phyloP scores from a whole-genome alignment of 2,329 filamentous ascomycete genomes.

The Hypomyces rosellus region DNA sequence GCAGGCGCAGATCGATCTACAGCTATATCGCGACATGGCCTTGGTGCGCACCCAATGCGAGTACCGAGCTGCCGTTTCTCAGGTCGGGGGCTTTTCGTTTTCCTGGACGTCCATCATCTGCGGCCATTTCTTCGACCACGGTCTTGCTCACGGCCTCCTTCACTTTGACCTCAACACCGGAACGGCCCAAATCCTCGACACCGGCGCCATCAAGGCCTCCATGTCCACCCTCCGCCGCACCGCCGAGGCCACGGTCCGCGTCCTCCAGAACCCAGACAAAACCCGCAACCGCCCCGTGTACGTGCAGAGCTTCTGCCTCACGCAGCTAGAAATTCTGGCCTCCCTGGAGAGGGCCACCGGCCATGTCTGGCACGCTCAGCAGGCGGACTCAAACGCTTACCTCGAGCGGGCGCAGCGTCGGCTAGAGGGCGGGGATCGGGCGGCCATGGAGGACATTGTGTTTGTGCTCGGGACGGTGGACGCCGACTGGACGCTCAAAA shows the following conservation, averaged over 20 bases:
- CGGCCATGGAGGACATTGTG: conserved; percentile 40
- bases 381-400: conserved; percentile 33
- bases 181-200: conserved; percentile 43
- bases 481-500: conserved; percentile 41
- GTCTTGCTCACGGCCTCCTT: conserved; percentile 27
- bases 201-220: conserved; percentile 43
- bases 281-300: conserved; percentile 47
- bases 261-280: conserved; percentile 42
- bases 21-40: conserved; percentile 30
- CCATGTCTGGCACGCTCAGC: conserved; percentile 27
- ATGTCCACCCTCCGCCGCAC: conserved; percentile 43
- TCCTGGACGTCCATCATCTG: conserved; percentile 44
- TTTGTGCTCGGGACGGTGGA: conserved; percentile 43
- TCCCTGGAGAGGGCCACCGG: conserved; percentile 46
- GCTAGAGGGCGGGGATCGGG: conserved; percentile 31
- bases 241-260: conserved; percentile 42
- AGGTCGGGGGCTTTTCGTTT: conserved; percentile 25
- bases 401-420: conserved; percentile 31
- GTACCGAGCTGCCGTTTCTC: conserved; percentile 24
- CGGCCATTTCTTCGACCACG: conserved; percentile 47
- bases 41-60: conserved; percentile 26
- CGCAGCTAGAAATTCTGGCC: conserved; percentile 42
- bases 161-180: conserved; percentile 40
- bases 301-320: conserved; percentile 39
- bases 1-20: conserved; percentile 26